Evolutionary conservation across 2,329 filamentous ascomycete species (phyloP), one percentile per base, ranked within the genome.

Genomic region (Ceratocystis cubensis): DNA sequence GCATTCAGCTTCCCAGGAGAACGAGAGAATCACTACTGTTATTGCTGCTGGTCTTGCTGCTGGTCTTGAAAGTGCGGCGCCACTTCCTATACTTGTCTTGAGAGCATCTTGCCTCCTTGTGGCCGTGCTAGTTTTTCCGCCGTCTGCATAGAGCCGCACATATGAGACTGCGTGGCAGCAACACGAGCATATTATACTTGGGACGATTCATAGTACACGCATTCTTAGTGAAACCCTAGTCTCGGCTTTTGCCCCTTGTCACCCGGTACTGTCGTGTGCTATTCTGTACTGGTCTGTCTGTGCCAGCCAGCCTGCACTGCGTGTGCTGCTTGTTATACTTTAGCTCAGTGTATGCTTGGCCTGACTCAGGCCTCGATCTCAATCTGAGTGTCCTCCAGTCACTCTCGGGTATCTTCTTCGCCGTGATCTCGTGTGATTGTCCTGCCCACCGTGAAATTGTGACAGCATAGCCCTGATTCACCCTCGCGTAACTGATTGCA

Each of bases 101-200:
- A 15, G 46, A 17, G 5, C n/a, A n/a, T 53, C 48, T 22, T n/a
- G 37, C 48, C 48, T 53, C 15, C 25, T 59, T 33, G 25, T 30
- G 56, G 56, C 17, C 17, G 56, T 30, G 28, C 28, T 37, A n/a
- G 17, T 37, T 33, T 59, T 59, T 37, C 56, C 56, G 30, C 28
- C 56, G 30, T 37, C 56, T 59, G 56, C 56, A 59, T 37, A 59
- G 56, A 59, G 56, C 56, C 56, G 56, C 56, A 59, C 2, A 37
- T 59, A 37, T 59, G 56, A 59, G 56, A 59, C 56, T 30, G 17
- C 25, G 28, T 20, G 17, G 56, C 13, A 7, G 28, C 28, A 59
- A 59, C 56, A 59, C 56, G 56, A 59, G 56, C 28, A 37, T 37
- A 59, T 59, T 59, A 59, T 59, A 37, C 56, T 59, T 59, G 56